phyloP scores from a whole-genome alignment of 2,329 filamentous ascomycete species.

The Epichloe typhina region DNA sequence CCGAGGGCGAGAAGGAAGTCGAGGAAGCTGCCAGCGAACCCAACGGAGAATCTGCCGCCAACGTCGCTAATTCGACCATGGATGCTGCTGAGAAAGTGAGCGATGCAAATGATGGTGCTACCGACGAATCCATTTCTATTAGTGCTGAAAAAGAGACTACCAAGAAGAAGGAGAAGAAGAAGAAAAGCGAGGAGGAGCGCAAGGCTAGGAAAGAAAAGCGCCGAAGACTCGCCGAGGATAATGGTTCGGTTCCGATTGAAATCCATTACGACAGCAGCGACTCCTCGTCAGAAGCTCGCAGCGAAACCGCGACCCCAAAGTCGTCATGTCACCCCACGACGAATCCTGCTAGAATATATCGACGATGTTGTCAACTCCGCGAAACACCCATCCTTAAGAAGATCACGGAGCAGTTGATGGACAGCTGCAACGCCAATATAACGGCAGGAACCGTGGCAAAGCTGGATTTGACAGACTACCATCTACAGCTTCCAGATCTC shows the following conservation, averaged over 20 bases:
- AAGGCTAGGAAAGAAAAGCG: constrained; percentile 88
- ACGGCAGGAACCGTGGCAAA: constrained; percentile 66
- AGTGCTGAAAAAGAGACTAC: constrained; percentile 30
- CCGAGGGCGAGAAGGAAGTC: constrained; percentile 36
- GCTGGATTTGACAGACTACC: constrained; percentile 74
- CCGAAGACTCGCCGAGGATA: constrained; percentile 71
- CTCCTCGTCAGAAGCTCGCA: constrained; percentile 28
- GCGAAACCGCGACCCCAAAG: constrained; percentile 12
- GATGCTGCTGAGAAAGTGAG: constrained; percentile 8
- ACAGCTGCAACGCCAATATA: constrained; percentile 50
- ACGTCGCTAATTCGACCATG: neutral
- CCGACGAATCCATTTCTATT: constrained; percentile 7
- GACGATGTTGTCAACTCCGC: constrained; percentile 83
- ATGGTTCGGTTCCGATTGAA: constrained; percentile 76
- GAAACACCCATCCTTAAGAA: constrained; percentile 88
- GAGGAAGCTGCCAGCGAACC: constrained; percentile 10
- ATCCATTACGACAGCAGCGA: constrained; percentile 59
- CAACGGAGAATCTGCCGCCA: neutral
- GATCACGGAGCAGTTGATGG: constrained; percentile 75
- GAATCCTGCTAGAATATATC: constrained; percentile 84
- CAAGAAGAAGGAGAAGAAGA: constrained; percentile 91
- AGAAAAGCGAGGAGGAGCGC: constrained; percentile 76
- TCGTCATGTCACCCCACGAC: constrained; percentile 53
- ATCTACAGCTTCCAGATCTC: constrained; percentile 70
- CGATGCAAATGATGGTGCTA: constrained; percentile 14